phyloP scores from a whole-genome alignment of 768 basidiomycete genomes.

The Xanthoconium stramineum region DNA sequence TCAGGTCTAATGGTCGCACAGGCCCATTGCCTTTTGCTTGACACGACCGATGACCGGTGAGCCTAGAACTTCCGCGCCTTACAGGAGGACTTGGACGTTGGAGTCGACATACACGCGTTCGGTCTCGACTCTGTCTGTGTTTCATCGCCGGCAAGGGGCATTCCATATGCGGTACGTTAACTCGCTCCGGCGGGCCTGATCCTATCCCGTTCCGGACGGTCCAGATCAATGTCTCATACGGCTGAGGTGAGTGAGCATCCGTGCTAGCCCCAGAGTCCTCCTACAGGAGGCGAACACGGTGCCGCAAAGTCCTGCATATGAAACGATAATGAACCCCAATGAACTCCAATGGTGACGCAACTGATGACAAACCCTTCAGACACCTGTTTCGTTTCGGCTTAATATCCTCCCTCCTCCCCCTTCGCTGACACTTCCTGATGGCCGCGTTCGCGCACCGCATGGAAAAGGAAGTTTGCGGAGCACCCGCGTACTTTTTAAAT shows the following conservation, averaged over 20 bases:
- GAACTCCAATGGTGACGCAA: neutral
- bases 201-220: constrained; percentile 4
- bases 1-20: constrained; percentile 1
- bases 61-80: neutral
- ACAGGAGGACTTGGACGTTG: neutral
- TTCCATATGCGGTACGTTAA: neutral
- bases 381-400: constrained; percentile 1
- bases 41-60: neutral
- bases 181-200: constrained; percentile 3
- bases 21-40: neutral
- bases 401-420: neutral
- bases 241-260: neutral
- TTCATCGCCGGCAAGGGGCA: neutral
- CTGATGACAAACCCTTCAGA: too few relatives aligned
- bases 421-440: constrained; percentile 10
- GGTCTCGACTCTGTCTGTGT: neutral
- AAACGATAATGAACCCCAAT: neutral
- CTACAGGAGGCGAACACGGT: neutral
- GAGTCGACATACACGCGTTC: constrained; percentile 8
- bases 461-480: neutral
- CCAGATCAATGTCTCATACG: neutral
- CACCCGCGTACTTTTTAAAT: neutral
- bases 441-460: neutral
- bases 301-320: neutral
- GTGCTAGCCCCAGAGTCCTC: neutral